A percentile compares a stretch with the other conserved stretches of the same genome.
Conservation (phyloP, 2,329 filamentous ascomycete species). For the Epichloe coenophiala region DNA sequence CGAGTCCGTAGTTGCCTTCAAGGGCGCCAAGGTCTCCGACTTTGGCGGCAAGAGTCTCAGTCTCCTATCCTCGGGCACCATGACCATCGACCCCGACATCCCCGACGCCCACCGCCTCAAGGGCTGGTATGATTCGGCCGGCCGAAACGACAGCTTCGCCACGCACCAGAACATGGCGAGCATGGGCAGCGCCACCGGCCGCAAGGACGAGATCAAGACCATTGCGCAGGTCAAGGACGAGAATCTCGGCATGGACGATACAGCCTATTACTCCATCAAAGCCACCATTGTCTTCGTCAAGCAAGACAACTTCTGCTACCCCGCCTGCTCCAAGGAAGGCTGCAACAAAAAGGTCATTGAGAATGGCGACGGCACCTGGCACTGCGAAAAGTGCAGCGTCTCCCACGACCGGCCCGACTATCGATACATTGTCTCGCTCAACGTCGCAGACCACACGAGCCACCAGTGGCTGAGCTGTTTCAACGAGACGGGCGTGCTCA, state of each 20-base stretch:
- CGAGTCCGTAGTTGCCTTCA: slow-evolving; percentile 88
- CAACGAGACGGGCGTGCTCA: slow-evolving; percentile 64
- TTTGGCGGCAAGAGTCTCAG: slow-evolving; percentile 87
- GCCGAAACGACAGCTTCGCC: slow-evolving; percentile 59
- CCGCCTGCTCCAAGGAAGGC: slow-evolving; percentile 62
- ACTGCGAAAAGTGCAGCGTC: slow-evolving; percentile 79
- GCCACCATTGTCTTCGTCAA: slow-evolving; percentile 85
- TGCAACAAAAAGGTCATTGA: slow-evolving; percentile 97
- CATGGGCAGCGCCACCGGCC: slow-evolving; percentile 46
- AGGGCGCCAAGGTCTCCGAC: slow-evolving; percentile 89
- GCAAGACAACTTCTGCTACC: slow-evolving; percentile 77
- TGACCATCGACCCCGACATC: slow-evolving; percentile 85
- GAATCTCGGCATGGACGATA: slow-evolving; percentile 66
- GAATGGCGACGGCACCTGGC: slow-evolving; percentile 69
- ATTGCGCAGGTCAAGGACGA: slow-evolving; percentile 75
- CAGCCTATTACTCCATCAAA: slow-evolving; percentile 74
- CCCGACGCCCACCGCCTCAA: slow-evolving; percentile 84
- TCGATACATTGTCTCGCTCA: slow-evolving; percentile 80
- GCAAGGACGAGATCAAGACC: slow-evolving; percentile 59
- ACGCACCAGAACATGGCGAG: slow-evolving; percentile 43
- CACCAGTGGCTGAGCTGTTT: slow-evolving; percentile 89
- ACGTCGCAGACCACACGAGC: slow-evolving; percentile 84
- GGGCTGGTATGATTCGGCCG: slow-evolving; percentile 90
- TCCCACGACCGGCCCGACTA: slow-evolving; percentile 65
- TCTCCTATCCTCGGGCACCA: slow-evolving; percentile 76